phyloP scores from a whole-genome alignment of 2,329 filamentous ascomycete genomes.

The Cercospora citrullina region DNA sequence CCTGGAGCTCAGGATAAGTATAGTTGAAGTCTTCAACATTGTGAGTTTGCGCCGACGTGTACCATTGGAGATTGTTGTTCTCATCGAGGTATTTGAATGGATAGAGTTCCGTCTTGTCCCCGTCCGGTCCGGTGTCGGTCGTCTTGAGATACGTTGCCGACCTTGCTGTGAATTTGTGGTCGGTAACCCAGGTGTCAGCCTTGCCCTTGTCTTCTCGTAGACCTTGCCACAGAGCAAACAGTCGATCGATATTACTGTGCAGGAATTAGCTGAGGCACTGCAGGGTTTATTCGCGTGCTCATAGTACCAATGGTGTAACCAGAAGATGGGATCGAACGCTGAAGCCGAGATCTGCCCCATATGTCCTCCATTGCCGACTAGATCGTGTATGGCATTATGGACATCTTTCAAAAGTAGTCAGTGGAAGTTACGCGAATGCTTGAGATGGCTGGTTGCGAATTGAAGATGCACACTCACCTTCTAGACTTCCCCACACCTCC shows the following conservation, averaged over 20 bases:
- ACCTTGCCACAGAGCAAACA: conserved; percentile 3
- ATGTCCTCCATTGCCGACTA: conserved; percentile 5
- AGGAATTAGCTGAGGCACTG: neutral
- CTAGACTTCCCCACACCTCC: neutral
- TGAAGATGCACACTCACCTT: neutral
- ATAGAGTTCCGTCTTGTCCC: neutral
- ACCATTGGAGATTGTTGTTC: neutral
- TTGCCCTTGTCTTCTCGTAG: neutral
- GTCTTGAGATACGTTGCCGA: neutral
- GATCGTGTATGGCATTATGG: neutral
- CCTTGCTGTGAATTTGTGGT: neutral
- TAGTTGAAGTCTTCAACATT: conserved; percentile 10
- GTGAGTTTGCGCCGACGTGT: conserved; percentile 3
- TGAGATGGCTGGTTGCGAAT: too few species aligned
- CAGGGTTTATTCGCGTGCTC: neutral
- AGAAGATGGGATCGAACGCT: neutral
- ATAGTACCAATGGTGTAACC: neutral
- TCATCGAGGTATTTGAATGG: conserved; percentile 5
- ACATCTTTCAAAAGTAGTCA: neutral
- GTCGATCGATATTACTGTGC: neutral
- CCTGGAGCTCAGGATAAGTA: neutral
- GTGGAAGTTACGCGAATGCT: too few species aligned
- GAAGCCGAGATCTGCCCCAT: conserved; percentile 1
- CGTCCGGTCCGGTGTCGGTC: neutral
- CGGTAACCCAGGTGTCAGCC: neutral